Percentiles rank a stretch among this genome's conserved stretches.
Conservation (phyloP, 108 stramenopile genomes). For the Cyclotella baltica region DNA sequence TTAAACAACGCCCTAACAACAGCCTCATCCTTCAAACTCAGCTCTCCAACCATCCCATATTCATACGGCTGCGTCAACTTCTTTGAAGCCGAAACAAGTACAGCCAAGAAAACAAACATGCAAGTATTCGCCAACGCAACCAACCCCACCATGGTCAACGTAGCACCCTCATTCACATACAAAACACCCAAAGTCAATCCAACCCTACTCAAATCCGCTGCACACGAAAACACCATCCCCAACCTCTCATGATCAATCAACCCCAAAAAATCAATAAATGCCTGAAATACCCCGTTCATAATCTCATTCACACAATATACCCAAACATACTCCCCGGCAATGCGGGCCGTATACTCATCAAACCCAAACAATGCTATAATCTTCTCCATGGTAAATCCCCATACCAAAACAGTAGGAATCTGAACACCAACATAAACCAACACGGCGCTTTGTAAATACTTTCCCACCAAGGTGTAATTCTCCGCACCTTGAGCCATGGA, state of each 20-base stretch:
- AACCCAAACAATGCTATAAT: slow-evolving; percentile 41
- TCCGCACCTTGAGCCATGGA: slow-evolving; percentile 44
- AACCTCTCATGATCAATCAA: slow-evolving; percentile 17
- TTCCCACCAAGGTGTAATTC: slow-evolving; percentile 39
- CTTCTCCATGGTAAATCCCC: slow-evolving; percentile 31
- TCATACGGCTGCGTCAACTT: slow-evolving; percentile 7
- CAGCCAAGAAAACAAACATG: slow-evolving; percentile 34
- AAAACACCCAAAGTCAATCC: slow-evolving; percentile 11
- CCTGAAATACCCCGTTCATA: slow-evolving; percentile 17
- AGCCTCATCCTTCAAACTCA: background rate
- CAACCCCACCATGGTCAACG: slow-evolving; percentile 42
- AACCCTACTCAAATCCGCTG: background rate
- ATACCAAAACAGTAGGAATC: slow-evolving; percentile 31
- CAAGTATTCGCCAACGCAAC: slow-evolving; percentile 13
- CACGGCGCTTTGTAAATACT: slow-evolving; percentile 31
- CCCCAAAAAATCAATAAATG: slow-evolving; percentile 21
- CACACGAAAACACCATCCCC: slow-evolving; percentile 20
- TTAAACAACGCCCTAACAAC: slow-evolving; percentile 54
- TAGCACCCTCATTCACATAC: slow-evolving; percentile 8
- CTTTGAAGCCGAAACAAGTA: slow-evolving; percentile 20
- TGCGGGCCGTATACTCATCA: slow-evolving; percentile 29
- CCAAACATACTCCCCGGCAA: slow-evolving; percentile 32
- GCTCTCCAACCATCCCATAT: slow-evolving; percentile 32
- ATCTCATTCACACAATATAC: slow-evolving; percentile 15
- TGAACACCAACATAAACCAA: slow-evolving; percentile 20